Conservation (phyloP, 495 filamentous ascomycete genomes). For the Trichoderma parareesei region DNA sequence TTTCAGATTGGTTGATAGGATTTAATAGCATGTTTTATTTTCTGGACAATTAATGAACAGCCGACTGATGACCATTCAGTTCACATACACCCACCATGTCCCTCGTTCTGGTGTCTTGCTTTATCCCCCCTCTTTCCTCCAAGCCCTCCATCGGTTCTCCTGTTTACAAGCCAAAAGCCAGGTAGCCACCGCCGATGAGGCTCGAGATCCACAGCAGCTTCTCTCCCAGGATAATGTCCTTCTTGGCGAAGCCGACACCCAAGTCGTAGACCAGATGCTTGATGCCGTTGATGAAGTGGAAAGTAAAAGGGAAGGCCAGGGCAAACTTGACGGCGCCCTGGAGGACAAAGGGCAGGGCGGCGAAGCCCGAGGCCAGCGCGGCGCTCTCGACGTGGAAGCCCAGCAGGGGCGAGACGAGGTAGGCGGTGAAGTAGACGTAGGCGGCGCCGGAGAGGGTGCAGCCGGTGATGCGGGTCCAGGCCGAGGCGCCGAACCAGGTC, state of each 20-base stretch:
- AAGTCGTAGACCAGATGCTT: conserved; percentile 86
- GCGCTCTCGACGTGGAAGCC: conserved; percentile 83
- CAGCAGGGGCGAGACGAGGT: conserved; percentile 70
- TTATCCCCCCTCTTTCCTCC: background rate
- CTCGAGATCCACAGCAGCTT: conserved; percentile 66
- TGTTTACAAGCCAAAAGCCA: conserved; percentile 39
- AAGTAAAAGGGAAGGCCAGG: conserved; percentile 76
- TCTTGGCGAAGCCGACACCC: conserved; percentile 58
- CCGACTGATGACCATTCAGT: background rate
- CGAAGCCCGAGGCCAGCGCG: conserved; percentile 70
- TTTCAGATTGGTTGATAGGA: background rate
- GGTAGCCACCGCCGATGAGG: conserved; percentile 48
- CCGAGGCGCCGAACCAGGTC: conserved; percentile 65
- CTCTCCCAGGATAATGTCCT: conserved; percentile 63
- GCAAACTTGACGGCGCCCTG: conserved; percentile 67
- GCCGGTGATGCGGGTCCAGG: conserved; percentile 76
- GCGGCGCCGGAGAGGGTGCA: conserved; percentile 59
- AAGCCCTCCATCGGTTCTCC: background rate
- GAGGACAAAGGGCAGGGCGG: conserved; percentile 54
- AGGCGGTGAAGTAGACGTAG: conserved; percentile 77
- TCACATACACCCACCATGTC: background rate
- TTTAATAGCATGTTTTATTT: background rate
- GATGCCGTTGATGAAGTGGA: conserved; percentile 79
- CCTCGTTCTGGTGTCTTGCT: background rate
- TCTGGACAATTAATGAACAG: background rate